Conservation (phyloP, 306 rosid species). For the Sicyos edulis region DNA sequence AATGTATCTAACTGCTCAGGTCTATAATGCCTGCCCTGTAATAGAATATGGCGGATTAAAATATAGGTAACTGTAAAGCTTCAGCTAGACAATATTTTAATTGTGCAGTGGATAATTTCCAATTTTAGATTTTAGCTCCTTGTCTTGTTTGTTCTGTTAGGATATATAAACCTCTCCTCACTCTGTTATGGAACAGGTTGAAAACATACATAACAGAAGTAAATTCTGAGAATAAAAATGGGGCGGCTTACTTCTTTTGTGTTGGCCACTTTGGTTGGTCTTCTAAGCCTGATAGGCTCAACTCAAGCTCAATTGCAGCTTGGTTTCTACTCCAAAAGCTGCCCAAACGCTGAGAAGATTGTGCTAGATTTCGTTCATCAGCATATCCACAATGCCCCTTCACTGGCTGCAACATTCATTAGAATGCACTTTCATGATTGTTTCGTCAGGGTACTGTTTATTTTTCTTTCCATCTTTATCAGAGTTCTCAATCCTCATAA, state of each 20-base stretch:
- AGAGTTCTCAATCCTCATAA: background rate
- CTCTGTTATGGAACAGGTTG: conserved; percentile 19
- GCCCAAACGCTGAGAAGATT: conserved; percentile 72
- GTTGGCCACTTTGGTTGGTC: conserved; percentile 29
- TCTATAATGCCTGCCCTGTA: conserved; percentile 7
- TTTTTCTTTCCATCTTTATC: background rate
- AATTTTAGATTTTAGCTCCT: conserved; percentile 20
- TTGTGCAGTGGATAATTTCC: conserved; percentile 17
- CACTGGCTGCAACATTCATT: conserved; percentile 72
- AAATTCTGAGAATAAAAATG: conserved; percentile 14
- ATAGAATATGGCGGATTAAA: conserved; percentile 24
- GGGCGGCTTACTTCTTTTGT: conserved; percentile 10
- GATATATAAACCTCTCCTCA: conserved; percentile 30
- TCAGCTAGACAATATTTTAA: conserved; percentile 33
- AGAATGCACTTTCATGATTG: conserved; percentile 92
- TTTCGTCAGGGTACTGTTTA: conserved; percentile 53
- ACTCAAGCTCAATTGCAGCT: conserved; percentile 49
- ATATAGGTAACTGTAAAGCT: conserved; percentile 16
- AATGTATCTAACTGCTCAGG: conserved; percentile 30
- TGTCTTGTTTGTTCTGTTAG: conserved; percentile 17
- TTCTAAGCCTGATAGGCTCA: conserved; percentile 42
- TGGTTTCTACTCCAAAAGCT: conserved; percentile 52
- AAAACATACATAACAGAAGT: conserved; percentile 6
- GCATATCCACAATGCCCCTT: conserved; percentile 64
- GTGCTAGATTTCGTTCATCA: conserved; percentile 42